Evolutionary conservation across 169 alveolate genomes (phyloP).

Genomic region (Eimeria brunetti): DNA sequence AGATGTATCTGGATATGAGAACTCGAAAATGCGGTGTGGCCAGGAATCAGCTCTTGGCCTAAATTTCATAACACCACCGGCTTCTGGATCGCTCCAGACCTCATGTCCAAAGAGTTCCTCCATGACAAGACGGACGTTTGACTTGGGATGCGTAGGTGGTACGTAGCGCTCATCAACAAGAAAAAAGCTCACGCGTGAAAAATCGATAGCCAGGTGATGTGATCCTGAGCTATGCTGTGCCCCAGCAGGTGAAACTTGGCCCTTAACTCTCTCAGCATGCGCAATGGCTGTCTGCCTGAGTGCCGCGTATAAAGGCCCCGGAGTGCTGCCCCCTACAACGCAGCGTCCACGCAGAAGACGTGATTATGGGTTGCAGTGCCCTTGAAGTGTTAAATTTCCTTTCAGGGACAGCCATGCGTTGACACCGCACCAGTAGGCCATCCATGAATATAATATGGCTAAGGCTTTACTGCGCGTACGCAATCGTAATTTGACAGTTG

Average conservation of each 20-base stretch:
- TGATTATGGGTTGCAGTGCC: not conserved
- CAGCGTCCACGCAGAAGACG: not conserved
- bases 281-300: slow-evolving; percentile 69
- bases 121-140: slow-evolving; percentile 75
- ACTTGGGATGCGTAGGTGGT: slow-evolving; percentile 66
- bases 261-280: not conserved
- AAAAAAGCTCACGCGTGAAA: slow-evolving; percentile 75
- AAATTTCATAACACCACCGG: slow-evolving; percentile 20
- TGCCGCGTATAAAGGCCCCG: slow-evolving; percentile 72
- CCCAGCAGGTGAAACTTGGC: slow-evolving; percentile 1
- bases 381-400: not conserved
- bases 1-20: slow-evolving; percentile 77
- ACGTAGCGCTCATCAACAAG: slow-evolving; percentile 82
- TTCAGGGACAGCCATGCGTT: not conserved
- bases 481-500: not conserved
- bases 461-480: not conserved
- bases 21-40: slow-evolving; percentile 46
- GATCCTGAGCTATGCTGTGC: not conserved
- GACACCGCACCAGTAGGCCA: not conserved
- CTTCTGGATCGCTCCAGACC: slow-evolving; percentile 60
- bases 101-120: slow-evolving; percentile 75
- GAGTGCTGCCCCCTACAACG: slow-evolving; percentile 75
- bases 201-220: slow-evolving; percentile 35
- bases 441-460: not conserved
- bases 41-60: slow-evolving; percentile 64